phyloP scores from a whole-genome alignment of 345 rosid species.

The Eucalyptus erythrocorys region DNA sequence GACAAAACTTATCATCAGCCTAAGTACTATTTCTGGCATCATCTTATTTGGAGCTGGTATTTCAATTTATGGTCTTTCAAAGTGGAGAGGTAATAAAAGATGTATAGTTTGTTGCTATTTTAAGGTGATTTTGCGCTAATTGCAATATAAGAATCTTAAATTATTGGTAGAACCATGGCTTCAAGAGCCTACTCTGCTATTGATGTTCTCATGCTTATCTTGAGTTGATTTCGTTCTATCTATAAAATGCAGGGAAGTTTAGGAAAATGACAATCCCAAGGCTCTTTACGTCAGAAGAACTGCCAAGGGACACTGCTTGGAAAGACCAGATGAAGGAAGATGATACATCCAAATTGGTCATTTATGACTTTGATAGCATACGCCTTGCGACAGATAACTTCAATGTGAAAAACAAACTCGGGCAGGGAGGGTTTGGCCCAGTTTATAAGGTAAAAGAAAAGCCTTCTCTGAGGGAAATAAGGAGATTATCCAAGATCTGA shows the following conservation, averaged over 20 bases:
- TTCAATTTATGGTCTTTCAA: not conserved
- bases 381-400: not conserved
- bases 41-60: not conserved
- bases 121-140: not conserved
- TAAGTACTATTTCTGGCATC: not conserved
- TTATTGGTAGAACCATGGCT: not conserved
- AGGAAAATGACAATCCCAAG: not conserved
- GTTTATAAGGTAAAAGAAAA: not conserved
- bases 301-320: not conserved
- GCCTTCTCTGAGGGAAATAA: not conserved
- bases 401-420: not conserved
- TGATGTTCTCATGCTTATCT: not conserved
- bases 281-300: not conserved
- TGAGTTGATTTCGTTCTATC: not conserved
- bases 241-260: not conserved
- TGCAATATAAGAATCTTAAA: not conserved
- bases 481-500: not conserved
- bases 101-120: not conserved
- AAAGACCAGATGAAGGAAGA: not conserved
- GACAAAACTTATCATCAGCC: not conserved
- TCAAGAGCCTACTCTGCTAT: not conserved
- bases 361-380: not conserved
- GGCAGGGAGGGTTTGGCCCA: constrained; percentile 14
- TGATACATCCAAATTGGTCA: not conserved
- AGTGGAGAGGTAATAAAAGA: not conserved